Base-by-base conservation (phyloP, 345 rosid species). In the Rhodamnia rubescens region DNA sequence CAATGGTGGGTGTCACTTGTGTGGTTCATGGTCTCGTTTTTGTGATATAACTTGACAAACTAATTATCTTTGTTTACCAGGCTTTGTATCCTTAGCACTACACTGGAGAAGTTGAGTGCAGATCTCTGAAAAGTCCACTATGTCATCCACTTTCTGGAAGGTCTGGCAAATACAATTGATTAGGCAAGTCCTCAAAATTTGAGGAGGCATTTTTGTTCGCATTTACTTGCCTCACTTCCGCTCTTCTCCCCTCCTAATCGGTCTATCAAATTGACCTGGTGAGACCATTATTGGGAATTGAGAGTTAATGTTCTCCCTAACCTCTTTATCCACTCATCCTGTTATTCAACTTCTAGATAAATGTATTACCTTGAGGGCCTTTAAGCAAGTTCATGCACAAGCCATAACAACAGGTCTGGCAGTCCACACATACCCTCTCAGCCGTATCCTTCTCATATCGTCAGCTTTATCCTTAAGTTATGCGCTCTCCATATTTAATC, bases 381-480 rank as follows among this genome's bases (percentile, higher is more conserved):
- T 93, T 74, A 92, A 90, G 57, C 95, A 93, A 90, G 86, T 89
- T 87, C 96, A 93, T 82, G 86, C 89, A 49, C 94, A 91, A 44
- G 85, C 91, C 86, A 69, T 93, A 84, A 87, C 92, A 29, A 89
- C 86, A 0, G 93, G 93, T 22, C 94, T 93, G 83, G 82, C 93
- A 75, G 91, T 84, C 86, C 95, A 89, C 89, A 92, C 94, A 22
- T 93, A 90, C 89, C 98, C 95, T 82, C 94, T 94, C 44, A 91
- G 93, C 78, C 89, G 87, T 42, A 93, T 95, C 81, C 95, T 95
- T 82, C 87, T 50, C 85, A 74, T 83, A 21, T 91, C 92, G 57
- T 87, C 94, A 74, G 55, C 89, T 55, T 14, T 92, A 18, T 86
- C 85, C 78, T 83, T 90, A n/a, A 1, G 93, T 44, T 90, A 91